Conservation (phyloP, 140 eudicot species). For the Ambrosia hybrid region DNA sequence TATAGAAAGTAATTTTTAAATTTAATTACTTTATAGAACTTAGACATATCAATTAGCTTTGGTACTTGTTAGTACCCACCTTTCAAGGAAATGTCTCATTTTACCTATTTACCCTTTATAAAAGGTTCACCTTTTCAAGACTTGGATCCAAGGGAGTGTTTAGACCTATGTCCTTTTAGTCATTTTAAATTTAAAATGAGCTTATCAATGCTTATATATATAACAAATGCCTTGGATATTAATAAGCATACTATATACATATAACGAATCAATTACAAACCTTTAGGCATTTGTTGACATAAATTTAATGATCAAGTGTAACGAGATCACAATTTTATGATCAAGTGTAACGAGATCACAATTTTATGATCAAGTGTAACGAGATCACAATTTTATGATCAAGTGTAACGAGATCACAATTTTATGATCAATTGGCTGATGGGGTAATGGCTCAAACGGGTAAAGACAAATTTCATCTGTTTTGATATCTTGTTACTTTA, state of each 20-base stretch:
- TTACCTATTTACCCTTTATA: conserved; percentile 36
- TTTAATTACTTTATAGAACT: not conserved
- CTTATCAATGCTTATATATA: conserved; percentile 1
- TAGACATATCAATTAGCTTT: conserved; percentile 36
- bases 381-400: too few species aligned
- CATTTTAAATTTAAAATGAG: conserved; percentile 20
- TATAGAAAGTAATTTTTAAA: conserved; percentile 15
- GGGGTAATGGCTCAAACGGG: too few species aligned
- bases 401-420: too few species aligned
- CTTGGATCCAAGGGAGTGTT: conserved; percentile 40
- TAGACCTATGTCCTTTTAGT: conserved; percentile 32
- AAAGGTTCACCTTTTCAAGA: conserved; percentile 44
- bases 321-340: too few species aligned
- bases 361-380: too few species aligned
- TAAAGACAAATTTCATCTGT: too few species aligned
- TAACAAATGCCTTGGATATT: not conserved
- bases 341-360: too few species aligned
- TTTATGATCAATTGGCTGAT: too few species aligned
- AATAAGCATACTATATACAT: not conserved
- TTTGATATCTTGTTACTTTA: too few species aligned
- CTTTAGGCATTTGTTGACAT: not conserved
- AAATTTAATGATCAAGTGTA: too few species aligned
- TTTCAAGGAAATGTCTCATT: conserved; percentile 32
- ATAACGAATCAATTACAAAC: not conserved
- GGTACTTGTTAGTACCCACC: conserved; percentile 35